Evolutionary conservation across 163 green algal species (phyloP), one percentile per base, ranked within the genome.

Genomic region (Smithsoniella earleae): DNA sequence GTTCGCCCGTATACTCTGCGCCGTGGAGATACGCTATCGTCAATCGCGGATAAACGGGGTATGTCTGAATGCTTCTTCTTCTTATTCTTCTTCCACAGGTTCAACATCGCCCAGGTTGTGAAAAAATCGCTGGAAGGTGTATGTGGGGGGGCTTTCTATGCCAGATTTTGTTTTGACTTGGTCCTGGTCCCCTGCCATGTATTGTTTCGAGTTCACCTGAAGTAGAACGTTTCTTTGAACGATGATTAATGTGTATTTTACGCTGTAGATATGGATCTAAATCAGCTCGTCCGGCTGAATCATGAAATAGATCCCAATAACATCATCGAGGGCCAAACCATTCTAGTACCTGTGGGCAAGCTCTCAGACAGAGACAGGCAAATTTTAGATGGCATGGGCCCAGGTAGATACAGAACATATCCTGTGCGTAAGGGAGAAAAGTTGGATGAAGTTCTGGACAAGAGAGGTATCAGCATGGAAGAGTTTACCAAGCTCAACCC

Each of bases 1-100:
- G 85, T 92, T 20, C 78, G 90, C 46, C 90, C 90, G 30, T 96
- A 96, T 81, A 96, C 90, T 3, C 82, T 92, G 6, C 78, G 88
- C 6, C 88, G 89, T 62, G 88, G 87, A 2, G 90, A 96, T 65
- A 92, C 86, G 1, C 65, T 92, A 4, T 76, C 85, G 5, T 83
- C 64, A 65, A 96, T 96, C 62, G 85, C 84, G 18, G 69, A 87
- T 30, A 96, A 96, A 82, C 75, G 90, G 75, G 82, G 88, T 90
- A 73, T 74, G 81, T 78, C 4, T 49, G 25, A 49, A 49, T 13
- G 40, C 40, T 22, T 49, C 10, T 49, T 49, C 40, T 13, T n/a
- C n/a, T n/a, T n/a, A n/a, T n/a, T n/a, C n/a, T n/a, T n/a, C n/a
- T n/a, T n/a, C n/a, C n/a, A n/a, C n/a, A n/a, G n/a, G n/a, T n/a